Percentiles rank a stretch among this genome's conserved stretches.
phyloP scores from a whole-genome alignment of 768 basidiomycete genomes.

The Agrocybe praecox region DNA sequence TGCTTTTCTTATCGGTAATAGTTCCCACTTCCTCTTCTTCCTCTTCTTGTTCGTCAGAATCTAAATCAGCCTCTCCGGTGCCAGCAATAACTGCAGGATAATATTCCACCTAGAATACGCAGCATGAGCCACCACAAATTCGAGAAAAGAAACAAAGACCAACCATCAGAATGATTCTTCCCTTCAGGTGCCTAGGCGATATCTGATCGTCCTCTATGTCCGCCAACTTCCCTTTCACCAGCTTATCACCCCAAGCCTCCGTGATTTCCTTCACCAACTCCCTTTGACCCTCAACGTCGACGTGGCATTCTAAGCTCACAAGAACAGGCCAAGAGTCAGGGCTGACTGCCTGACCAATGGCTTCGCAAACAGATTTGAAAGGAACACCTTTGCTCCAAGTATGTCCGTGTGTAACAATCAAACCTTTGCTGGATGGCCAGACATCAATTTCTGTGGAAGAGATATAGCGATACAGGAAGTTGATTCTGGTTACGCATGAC shows the following conservation, averaged over 20 bases:
- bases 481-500: not conserved
- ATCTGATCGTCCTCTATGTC: constrained; percentile 36
- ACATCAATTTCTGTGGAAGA: constrained; percentile 58
- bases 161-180: constrained; percentile 63
- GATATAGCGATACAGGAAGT: not conserved
- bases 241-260: constrained; percentile 51
- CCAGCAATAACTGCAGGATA: constrained; percentile 36
- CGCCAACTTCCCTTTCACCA: constrained; percentile 44
- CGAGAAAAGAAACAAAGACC: not conserved
- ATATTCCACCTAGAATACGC: constrained; percentile 50
- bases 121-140: not conserved
- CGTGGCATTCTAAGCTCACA: constrained; percentile 66
- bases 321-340: constrained; percentile 56
- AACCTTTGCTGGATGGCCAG: constrained; percentile 57
- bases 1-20: constrained; percentile 19
- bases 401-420: constrained; percentile 63
- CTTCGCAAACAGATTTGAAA: constrained; percentile 53
- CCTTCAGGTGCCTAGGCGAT: constrained; percentile 49
- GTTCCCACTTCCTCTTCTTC: constrained; percentile 16
- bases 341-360: constrained; percentile 47
- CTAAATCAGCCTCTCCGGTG: constrained; percentile 19
- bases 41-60: constrained; percentile 25
- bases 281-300: constrained; percentile 47
- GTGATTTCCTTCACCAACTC: constrained; percentile 57
- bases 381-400: constrained; percentile 56